Conservation (phyloP, 73 alveolate species). For the Stentor roeselii region DNA sequence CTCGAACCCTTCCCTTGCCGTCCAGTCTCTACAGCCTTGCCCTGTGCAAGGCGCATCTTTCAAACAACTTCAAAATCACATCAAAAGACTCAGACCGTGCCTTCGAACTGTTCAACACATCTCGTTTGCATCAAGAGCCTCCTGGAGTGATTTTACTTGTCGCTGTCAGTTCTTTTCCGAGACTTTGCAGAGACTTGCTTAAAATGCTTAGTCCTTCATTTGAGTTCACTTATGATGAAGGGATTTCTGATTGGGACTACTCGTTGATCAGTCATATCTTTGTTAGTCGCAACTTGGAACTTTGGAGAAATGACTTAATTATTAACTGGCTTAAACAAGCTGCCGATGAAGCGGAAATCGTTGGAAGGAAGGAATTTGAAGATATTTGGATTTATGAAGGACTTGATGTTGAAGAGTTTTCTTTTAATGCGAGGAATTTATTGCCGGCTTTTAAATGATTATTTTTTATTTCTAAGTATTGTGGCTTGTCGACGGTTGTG, state of each 20-base stretch:
- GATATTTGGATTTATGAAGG: background rate
- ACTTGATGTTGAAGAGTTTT: background rate
- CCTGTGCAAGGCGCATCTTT: conserved; percentile 37
- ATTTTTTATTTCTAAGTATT: no score
- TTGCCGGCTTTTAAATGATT: background rate
- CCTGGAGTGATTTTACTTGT: background rate
- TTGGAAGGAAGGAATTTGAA: background rate
- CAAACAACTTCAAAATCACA: background rate
- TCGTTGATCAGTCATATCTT: background rate
- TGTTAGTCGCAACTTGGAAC: background rate
- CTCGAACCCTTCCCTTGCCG: conserved; percentile 45
- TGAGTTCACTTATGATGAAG: background rate
- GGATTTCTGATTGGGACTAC: background rate
- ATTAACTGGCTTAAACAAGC: conserved; percentile 8
- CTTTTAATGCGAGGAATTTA: background rate
- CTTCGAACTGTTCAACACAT: background rate
- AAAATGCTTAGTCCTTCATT: background rate
- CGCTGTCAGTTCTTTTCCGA: background rate
- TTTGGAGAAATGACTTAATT: background rate
- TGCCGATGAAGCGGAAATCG: background rate
- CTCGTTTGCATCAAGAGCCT: background rate
- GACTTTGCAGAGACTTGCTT: background rate
- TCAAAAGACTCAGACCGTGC: background rate
- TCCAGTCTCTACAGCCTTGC: conserved; percentile 53
- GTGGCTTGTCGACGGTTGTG: background rate